Evolutionary conservation across 2,329 filamentous ascomycete species (phyloP).

Genomic region (Pseudogymnoascus sp.): DNA sequence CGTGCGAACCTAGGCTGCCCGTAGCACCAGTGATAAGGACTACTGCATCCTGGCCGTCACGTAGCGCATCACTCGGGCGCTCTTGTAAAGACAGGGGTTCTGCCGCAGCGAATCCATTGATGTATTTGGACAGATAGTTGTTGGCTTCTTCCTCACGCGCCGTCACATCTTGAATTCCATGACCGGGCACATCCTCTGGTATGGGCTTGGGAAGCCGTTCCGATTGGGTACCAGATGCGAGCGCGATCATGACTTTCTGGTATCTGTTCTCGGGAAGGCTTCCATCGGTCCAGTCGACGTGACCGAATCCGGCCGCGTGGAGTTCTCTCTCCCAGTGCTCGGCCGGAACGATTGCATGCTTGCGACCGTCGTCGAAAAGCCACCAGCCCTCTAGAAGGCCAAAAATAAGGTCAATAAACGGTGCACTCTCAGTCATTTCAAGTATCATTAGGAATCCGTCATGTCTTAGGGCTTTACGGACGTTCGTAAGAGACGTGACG

Average conservation of each 20-base stretch:
- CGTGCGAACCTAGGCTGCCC: constrained; percentile 33
- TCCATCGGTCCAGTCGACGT: constrained; percentile 14
- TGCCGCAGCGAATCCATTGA: no score
- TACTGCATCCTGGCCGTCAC: no score
- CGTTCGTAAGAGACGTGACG: constrained; percentile 9
- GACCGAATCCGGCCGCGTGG: constrained; percentile 8
- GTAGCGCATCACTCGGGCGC: constrained; percentile 1
- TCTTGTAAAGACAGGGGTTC: neutral
- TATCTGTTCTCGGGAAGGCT: constrained; percentile 13
- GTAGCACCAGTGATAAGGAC: constrained; percentile 31
- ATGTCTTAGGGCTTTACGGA: constrained; percentile 11
- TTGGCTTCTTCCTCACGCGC: no score
- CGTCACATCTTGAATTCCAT: no score
- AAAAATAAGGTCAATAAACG: constrained; percentile 21
- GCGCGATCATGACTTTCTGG: neutral
- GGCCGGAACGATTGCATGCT: constrained; percentile 13
- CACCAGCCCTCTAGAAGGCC: constrained; percentile 22
- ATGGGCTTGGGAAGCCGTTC: neutral
- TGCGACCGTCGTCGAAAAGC: constrained; percentile 19
- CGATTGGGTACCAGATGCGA: neutral
- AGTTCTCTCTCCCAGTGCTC: constrained; percentile 13
- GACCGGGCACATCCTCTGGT: neutral
- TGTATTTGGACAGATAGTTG: no score
- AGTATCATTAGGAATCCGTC: constrained; percentile 16
- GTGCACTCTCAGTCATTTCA: constrained; percentile 17